Base-by-base conservation (phyloP, 306 rosid species). In the Quercus bicolor region DNA sequence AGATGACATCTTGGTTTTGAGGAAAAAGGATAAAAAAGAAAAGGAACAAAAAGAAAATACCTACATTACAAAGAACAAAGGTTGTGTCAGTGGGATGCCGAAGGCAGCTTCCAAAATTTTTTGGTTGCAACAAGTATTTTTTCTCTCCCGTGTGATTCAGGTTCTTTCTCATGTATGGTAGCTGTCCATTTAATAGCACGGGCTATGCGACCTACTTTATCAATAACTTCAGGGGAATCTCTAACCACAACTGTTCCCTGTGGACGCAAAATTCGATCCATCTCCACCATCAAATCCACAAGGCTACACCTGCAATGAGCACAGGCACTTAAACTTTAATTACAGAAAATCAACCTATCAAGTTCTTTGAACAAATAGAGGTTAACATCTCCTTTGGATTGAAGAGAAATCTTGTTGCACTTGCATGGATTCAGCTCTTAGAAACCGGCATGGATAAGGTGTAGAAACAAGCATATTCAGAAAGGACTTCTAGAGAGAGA, bases 281-380 rank as follows among this genome's bases (percentile, higher is more conserved):
- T 86, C 87, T 96, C 99, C 28, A 91, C 98, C 93, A 96, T 85
- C 85, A 96, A 87, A 84, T 96, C 99, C 75, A 96, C 92, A 60
- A 93, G 91, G 91, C 82, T 90, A 77, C 99, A 96, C 86, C 99
- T 96, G 80, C 78, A 53, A 71, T 34, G 72, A 84, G 56, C 26
- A 7, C 18, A 65, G 70, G 40, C 70, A 65, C 70, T 65, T 11
- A 23, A 23, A 23, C 26, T 29, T 74, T 23, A 74, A 28, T 4
- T 19, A 56, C 70, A 14, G 21, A 31, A 34, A 21, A 6, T 61
- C 43, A 55, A 26, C 45, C 21, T 37, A 37, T 53, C 26, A 28
- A 56, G 18, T 18, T 43, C n/a, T 55, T 10, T 37, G 52, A 31
- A n/a, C 21, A 78, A 18, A 40, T 70, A 16, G 1, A 15, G 11